A percentile compares a stretch with the other conserved stretches of the same genome.
phyloP scores from a whole-genome alignment of 1,139 yeast genomes.

The Kodamaea sp. region DNA sequence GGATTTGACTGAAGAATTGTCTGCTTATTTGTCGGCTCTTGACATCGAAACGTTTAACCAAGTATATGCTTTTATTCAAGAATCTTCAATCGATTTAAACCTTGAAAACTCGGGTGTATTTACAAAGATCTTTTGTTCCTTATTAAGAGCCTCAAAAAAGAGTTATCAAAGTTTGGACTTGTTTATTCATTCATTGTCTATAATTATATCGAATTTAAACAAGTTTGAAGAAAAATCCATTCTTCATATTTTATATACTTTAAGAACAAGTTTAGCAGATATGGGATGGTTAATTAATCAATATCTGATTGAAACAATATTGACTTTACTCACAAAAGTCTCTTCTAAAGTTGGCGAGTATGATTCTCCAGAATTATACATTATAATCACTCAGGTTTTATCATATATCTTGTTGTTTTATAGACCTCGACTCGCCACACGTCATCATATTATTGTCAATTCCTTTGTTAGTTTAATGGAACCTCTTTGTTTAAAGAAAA shows the following conservation, averaged over 20 bases:
- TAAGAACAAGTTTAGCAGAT: conserved; percentile 44
- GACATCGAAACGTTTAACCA: conserved; percentile 9
- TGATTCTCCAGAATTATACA: conserved; percentile 23
- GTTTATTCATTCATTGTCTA: conserved; percentile 13
- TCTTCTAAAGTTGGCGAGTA: conserved; percentile 8
- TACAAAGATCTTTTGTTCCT: conserved; percentile 7
- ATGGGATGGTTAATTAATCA: conserved; percentile 65
- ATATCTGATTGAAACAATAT: conserved; percentile 54
- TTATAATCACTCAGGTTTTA: conserved; percentile 39
- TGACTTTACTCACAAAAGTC: conserved; percentile 34
- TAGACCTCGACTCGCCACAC: conserved; percentile 62
- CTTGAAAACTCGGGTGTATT: conserved; percentile 6
- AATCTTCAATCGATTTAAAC: conserved; percentile 10
- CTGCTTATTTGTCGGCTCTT: conserved; percentile 13
- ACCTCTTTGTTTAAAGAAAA: conserved; percentile 31
- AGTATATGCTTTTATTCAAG: conserved; percentile 10
- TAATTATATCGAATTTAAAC: conserved; percentile 7
- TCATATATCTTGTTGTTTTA: conserved; percentile 63
- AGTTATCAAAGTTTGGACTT: conserved; percentile 7
- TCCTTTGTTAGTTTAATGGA: conserved; percentile 49
- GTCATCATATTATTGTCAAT: conserved; percentile 64
- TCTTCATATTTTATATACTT: conserved; percentile 12
- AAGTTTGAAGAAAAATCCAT: conserved; percentile 7
- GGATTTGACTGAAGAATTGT: conserved; percentile 13
- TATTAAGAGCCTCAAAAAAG: conserved; percentile 7